These are phyloP conservation scores for Tetrastigma voinierianum DNA, from an alignment of 164 flowering plant genomes.

Conservation along the genomic window DNA sequence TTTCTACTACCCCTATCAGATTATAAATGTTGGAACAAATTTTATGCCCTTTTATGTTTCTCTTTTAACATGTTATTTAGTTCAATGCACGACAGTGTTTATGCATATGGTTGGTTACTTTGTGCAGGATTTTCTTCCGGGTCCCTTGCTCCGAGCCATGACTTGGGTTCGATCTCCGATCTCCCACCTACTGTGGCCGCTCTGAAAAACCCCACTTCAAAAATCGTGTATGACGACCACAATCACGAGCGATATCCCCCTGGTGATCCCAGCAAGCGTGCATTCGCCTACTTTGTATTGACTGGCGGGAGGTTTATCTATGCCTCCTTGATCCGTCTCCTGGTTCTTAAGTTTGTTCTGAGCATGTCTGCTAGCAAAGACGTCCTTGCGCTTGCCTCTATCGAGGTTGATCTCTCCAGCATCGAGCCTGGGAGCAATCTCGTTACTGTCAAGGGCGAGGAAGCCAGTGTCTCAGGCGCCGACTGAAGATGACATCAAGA, in stretches of 20 bases:
- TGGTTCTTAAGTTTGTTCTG: slow-evolving; percentile 19
- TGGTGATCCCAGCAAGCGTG: slow-evolving; percentile 20
- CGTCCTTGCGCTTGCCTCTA: slow-evolving; percentile 19
- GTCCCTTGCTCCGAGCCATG: slow-evolving; percentile 25
- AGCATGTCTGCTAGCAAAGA: slow-evolving; percentile 25
- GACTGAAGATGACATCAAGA: slow-evolving; percentile 13
- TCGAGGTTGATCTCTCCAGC: slow-evolving; percentile 18
- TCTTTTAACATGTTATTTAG: not conserved
- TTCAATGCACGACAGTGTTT: not conserved
- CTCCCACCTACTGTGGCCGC: slow-evolving; percentile 4
- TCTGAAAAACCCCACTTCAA: slow-evolving; percentile 20
- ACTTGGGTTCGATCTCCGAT: slow-evolving; percentile 18
- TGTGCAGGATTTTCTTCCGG: slow-evolving; percentile 29
- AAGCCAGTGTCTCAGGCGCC: not conserved
- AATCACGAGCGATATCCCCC: slow-evolving; percentile 23
- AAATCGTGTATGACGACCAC: slow-evolving; percentile 15
- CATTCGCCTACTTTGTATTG: slow-evolving; percentile 22
- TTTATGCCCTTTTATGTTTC: not conserved
- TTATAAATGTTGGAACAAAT: not conserved
- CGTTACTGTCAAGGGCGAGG: slow-evolving; percentile 21
- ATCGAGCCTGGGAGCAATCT: slow-evolving; percentile 14
- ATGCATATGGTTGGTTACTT: not conserved
- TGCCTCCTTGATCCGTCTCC: slow-evolving; percentile 19
- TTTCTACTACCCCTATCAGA: not conserved
- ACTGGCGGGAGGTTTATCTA: not conserved